These are phyloP conservation scores for Hemisphaericaspora xylanilytica DNA, from an alignment of 1,139 yeast genomes.

Conservation along the genomic window DNA sequence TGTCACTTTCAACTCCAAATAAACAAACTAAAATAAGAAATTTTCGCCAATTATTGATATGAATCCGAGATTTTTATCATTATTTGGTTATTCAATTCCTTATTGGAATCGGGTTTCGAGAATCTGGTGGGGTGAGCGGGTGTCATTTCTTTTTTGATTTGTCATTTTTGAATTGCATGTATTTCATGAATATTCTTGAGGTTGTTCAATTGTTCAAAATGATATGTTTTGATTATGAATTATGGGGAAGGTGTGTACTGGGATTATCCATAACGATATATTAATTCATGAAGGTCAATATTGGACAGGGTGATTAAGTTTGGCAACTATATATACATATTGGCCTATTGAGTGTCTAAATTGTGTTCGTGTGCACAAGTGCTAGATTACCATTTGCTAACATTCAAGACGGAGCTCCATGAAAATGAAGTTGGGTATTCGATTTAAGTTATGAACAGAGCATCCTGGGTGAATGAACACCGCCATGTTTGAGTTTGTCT, in stretches of 20 bases:
- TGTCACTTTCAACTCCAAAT: not conserved
- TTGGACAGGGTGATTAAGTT: too few relatives aligned
- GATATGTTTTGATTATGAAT: not conserved
- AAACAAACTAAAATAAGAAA: not conserved
- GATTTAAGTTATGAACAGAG: slow-evolving; percentile 12
- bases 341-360: too few relatives aligned
- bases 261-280: too few relatives aligned
- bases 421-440: slow-evolving; percentile 5
- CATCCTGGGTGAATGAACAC: slow-evolving; percentile 7
- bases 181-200: not conserved
- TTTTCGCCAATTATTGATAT: not conserved
- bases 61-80: not conserved
- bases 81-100: not conserved
- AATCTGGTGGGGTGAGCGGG: not conserved
- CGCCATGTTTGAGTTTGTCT: slow-evolving; percentile 2
- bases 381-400: slow-evolving; percentile 1
- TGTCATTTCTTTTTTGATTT: not conserved
- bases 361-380: not conserved
- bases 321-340: too few relatives aligned
- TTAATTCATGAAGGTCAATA: too few relatives aligned
- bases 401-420: slow-evolving; percentile 2
- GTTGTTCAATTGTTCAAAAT: slow-evolving; percentile 1
- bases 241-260: slow-evolving; percentile 1
- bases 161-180: not conserved
- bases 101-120: not conserved